A percentile compares a stretch with the other conserved stretches of the same genome.
These are phyloP conservation scores for Penicillium turbatum DNA, from an alignment of 495 filamentous ascomycete genomes.

Conservation along the genomic window DNA sequence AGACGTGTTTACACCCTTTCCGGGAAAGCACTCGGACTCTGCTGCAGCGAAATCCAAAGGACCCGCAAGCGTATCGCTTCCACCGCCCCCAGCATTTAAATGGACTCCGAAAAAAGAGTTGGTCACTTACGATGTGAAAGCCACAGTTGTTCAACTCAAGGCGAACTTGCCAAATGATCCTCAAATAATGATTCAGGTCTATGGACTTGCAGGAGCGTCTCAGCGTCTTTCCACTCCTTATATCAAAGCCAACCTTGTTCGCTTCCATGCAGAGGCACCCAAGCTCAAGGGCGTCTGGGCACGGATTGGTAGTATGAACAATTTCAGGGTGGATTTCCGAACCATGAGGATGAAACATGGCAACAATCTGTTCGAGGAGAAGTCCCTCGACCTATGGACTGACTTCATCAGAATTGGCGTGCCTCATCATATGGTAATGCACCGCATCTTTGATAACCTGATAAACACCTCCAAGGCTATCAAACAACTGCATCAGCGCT, in stretches of 20 bases:
- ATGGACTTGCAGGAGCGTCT: constrained; percentile 70
- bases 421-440: constrained; percentile 89
- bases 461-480: constrained; percentile 82
- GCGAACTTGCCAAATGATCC: constrained; percentile 82
- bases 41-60: constrained; percentile 9
- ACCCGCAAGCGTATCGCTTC: constrained; percentile 18
- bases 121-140: constrained; percentile 75
- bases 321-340: constrained; percentile 72
- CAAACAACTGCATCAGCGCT: constrained; percentile 85
- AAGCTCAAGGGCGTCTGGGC: constrained; percentile 79
- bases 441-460: constrained; percentile 88
- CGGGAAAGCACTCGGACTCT: constrained; percentile 13
- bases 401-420: constrained; percentile 87
- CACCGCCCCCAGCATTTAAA: constrained; percentile 29
- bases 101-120: constrained; percentile 53
- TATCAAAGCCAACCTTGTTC: constrained; percentile 64
- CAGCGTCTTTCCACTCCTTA: constrained; percentile 85
- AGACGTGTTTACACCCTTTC: constrained; percentile 61
- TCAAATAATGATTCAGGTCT: constrained; percentile 82
- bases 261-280: constrained; percentile 82
- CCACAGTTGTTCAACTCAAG: constrained; percentile 79
- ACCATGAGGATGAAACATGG: constrained; percentile 66
- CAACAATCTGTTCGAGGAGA: constrained; percentile 60
- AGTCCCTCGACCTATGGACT: constrained; percentile 74
- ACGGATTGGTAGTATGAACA: constrained; percentile 76